Percentiles rank a stretch among this genome's conserved stretches.
Evolutionary conservation across 805 yeast species (phyloP).

Genomic region (Suhomyces sp.): DNA sequence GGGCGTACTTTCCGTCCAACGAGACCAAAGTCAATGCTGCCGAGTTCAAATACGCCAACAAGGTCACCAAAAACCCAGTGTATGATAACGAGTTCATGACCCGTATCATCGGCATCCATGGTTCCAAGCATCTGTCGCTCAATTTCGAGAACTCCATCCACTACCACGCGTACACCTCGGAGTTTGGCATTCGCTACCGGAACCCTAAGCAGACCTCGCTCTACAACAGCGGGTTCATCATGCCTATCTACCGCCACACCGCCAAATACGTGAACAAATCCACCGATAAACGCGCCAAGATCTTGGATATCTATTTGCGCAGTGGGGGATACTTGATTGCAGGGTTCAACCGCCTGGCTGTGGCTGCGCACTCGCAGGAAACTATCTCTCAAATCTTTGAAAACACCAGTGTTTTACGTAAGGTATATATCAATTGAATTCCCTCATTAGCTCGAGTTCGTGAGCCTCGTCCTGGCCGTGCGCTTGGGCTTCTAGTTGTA

Average conservation of each 20-base stretch:
- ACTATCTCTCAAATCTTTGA: conserved; percentile 46
- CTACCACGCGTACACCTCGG: conserved; percentile 46
- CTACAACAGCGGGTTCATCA: conserved; percentile 48
- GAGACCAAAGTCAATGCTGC: conserved; percentile 45
- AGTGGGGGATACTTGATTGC: conserved; percentile 54
- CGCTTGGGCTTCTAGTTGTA: not conserved
- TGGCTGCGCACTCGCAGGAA: conserved; percentile 25
- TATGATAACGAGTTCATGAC: conserved; percentile 35
- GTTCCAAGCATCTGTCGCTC: conserved; percentile 16
- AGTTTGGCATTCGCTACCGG: conserved; percentile 48
- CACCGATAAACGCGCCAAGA: conserved; percentile 2
- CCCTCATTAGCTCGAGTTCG: conserved; percentile 38
- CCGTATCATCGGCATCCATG: conserved; percentile 46
- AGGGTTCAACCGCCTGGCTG: conserved; percentile 34
- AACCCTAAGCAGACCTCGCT: conserved; percentile 25
- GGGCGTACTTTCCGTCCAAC: conserved; percentile 42
- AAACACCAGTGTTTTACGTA: conserved; percentile 47
- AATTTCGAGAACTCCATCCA: conserved; percentile 39
- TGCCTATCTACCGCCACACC: conserved; percentile 49
- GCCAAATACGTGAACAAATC: conserved; percentile 42
- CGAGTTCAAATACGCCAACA: conserved; percentile 36
- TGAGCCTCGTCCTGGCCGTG: conserved; percentile 17
- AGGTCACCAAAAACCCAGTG: conserved; percentile 23
- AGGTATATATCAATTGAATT: conserved; percentile 41
- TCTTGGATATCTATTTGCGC: conserved; percentile 44